phyloP scores from a whole-genome alignment of 192 early-diverging fungal genomes.

The Entomortierella parvispora region DNA sequence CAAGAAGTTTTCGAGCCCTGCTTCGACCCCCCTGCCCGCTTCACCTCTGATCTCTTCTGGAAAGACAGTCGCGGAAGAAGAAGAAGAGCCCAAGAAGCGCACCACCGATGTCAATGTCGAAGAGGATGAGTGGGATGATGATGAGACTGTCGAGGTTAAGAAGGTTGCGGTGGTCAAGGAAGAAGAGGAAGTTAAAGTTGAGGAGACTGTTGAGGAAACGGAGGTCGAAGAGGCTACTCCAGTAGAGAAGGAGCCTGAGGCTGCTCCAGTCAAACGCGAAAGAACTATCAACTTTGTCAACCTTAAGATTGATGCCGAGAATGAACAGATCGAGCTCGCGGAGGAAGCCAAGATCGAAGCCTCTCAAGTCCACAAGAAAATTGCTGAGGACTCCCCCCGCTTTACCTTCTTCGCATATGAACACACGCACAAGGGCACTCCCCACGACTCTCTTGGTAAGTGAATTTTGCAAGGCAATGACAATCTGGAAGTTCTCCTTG shows the following conservation, averaged over 20 bases:
- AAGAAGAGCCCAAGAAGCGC: conserved; percentile 3
- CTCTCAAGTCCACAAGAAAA: conserved; percentile 56
- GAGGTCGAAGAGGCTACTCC: neutral
- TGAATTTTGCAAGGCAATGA: conserved; percentile 11
- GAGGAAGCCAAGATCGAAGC: conserved; percentile 54
- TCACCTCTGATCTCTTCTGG: conserved; percentile 29
- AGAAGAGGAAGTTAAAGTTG: conserved; percentile 3
- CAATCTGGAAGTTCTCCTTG: conserved; percentile 8
- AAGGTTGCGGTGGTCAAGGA: conserved; percentile 2
- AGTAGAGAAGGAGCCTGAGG: conserved; percentile 6
- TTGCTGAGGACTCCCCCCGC: conserved; percentile 73
- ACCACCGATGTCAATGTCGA: conserved; percentile 8
- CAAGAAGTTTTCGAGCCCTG: conserved; percentile 34
- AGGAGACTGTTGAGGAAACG: neutral
- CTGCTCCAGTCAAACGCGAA: conserved; percentile 19
- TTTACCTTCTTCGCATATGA: conserved; percentile 74
- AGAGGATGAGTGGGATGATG: conserved; percentile 49
- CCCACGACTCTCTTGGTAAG: conserved; percentile 58
- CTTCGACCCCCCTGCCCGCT: conserved; percentile 40
- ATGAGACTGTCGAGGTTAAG: conserved; percentile 9
- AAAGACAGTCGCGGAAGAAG: conserved; percentile 2
- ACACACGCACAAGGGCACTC: conserved; percentile 57
- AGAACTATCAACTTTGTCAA: conserved; percentile 69
- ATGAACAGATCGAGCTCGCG: conserved; percentile 66
- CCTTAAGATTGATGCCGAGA: conserved; percentile 61